Evolutionary conservation across 345 rosid species (phyloP).

Genomic region (Eucalyptus grandis): DNA sequence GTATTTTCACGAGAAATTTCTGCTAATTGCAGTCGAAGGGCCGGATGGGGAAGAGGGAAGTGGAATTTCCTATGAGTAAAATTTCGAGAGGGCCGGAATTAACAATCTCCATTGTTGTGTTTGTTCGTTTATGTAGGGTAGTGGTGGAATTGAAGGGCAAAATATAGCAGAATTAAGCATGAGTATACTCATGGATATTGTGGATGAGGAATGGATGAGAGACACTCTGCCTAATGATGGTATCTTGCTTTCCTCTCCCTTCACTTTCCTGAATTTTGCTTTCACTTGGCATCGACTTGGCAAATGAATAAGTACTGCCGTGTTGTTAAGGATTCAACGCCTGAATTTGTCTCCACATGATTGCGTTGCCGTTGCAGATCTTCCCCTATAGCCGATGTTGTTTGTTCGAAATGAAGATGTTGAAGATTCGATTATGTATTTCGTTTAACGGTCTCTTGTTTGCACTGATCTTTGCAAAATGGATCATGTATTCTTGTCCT

Average conservation of each 20-base stretch:
- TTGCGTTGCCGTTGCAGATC: slow-evolving; percentile 34
- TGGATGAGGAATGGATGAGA: slow-evolving; percentile 95
- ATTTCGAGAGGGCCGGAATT: not conserved
- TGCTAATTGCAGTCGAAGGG: not conserved
- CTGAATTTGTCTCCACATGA: not conserved
- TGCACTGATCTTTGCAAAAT: not conserved
- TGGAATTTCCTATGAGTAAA: not conserved
- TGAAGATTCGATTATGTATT: slow-evolving; percentile 67
- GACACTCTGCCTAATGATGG: slow-evolving; percentile 91
- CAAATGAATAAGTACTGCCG: not conserved
- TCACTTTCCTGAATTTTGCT: not conserved
- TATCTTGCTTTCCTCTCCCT: not conserved
- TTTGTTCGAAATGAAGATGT: slow-evolving; percentile 62
- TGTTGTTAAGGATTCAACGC: not conserved
- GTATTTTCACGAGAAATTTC: not conserved
- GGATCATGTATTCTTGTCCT: not conserved
- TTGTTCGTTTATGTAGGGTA: not conserved
- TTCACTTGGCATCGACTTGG: not conserved
- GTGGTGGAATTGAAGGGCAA: not conserved
- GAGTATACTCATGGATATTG: slow-evolving; percentile 74
- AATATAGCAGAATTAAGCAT: slow-evolving; percentile 58
- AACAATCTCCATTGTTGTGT: not conserved
- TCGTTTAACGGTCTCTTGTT: not conserved
- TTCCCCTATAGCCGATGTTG: slow-evolving; percentile 55
- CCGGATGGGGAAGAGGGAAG: not conserved